phyloP scores from a whole-genome alignment of 2,329 filamentous ascomycete species.

The Trichophaea hybrida region DNA sequence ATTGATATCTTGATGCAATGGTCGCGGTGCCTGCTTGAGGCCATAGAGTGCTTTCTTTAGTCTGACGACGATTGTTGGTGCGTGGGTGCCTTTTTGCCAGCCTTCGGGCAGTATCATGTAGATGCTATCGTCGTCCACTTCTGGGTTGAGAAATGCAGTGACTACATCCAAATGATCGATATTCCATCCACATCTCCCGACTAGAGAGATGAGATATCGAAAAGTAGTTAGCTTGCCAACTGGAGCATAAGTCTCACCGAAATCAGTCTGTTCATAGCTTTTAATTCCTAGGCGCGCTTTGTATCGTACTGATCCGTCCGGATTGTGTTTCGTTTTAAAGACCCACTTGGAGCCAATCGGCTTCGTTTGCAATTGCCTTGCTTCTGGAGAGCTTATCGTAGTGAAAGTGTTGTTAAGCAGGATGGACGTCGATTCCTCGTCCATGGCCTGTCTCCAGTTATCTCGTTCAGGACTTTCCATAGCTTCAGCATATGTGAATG shows the following conservation, averaged over 20 bases:
- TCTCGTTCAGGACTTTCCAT: too few relatives aligned
- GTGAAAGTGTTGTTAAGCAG: too few relatives aligned
- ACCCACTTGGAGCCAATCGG: conserved; percentile 10
- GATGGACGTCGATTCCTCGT: too few relatives aligned
- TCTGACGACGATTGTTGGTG: neutral
- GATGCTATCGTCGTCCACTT: conserved; percentile 25
- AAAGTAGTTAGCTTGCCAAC: conserved; percentile 12
- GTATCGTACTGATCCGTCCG: neutral
- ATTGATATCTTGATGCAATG: conserved; percentile 1
- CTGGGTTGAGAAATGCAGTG: conserved; percentile 28
- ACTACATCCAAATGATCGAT: conserved; percentile 19
- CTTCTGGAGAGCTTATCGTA: too few relatives aligned
- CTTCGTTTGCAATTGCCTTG: neutral
- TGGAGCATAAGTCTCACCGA: conserved; percentile 14
- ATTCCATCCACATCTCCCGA: conserved; percentile 2
- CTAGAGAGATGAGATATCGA: conserved; percentile 7
- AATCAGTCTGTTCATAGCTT: conserved; percentile 5
- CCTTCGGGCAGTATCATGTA: conserved; percentile 18
- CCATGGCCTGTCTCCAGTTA: too few relatives aligned
- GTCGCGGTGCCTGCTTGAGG: neutral
- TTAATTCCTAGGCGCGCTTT: conserved; percentile 6
- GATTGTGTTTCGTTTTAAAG: conserved; percentile 4
- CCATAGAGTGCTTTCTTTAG: neutral
- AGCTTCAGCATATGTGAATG: too few relatives aligned
- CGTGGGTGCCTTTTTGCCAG: neutral